A percentile compares a stretch with the other conserved stretches of the same genome.
These are phyloP conservation scores for Kalmanozyma brasiliensis DNA, from an alignment of 1,284 basidiomycete genomes.

Conservation along the genomic window DNA sequence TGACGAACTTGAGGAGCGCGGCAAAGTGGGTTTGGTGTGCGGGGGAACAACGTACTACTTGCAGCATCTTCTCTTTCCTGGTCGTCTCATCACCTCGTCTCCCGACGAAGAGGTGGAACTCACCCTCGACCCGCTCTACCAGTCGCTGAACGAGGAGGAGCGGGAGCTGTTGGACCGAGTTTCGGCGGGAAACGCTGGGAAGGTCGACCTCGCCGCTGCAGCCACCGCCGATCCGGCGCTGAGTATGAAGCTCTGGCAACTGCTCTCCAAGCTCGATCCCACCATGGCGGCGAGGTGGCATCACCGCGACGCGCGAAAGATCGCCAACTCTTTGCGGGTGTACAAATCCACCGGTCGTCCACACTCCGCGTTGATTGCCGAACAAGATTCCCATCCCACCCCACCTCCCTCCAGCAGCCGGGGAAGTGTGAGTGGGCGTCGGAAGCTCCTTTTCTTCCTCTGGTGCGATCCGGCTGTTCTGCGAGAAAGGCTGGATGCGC, in stretches of 20 bases:
- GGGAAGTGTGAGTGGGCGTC: conserved; percentile 66
- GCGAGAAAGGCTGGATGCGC: conserved; percentile 77
- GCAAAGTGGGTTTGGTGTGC: conserved; percentile 83
- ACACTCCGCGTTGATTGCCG: conserved; percentile 76
- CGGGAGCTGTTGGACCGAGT: conserved; percentile 8
- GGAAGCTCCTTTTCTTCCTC: conserved; percentile 89
- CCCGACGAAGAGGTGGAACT: conserved; percentile 6
- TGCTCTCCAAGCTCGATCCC: conserved; percentile 80
- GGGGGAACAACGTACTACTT: conserved; percentile 98
- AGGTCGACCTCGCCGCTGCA: conserved; percentile 9
- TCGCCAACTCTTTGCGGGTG: conserved; percentile 81
- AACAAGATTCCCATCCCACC: conserved; percentile 69
- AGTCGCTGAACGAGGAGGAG: conserved; percentile 1
- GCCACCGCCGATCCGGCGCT: conserved; percentile 5
- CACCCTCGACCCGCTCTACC: background rate
- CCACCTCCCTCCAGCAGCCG: background rate
- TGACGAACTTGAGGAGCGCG: background rate
- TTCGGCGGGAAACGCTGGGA: conserved; percentile 1
- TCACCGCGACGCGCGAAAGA: conserved; percentile 91
- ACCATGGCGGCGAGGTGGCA: conserved; percentile 87
- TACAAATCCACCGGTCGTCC: conserved; percentile 78
- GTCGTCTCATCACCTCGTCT: conserved; percentile 61
- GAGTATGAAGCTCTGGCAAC: conserved; percentile 73
- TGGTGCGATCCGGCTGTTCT: conserved; percentile 79
- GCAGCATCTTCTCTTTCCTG: conserved; percentile 78